These are phyloP conservation scores for Kluyveromyces sp. DNA, from an alignment of 1,139 yeast species.

Conservation along the genomic window DNA sequence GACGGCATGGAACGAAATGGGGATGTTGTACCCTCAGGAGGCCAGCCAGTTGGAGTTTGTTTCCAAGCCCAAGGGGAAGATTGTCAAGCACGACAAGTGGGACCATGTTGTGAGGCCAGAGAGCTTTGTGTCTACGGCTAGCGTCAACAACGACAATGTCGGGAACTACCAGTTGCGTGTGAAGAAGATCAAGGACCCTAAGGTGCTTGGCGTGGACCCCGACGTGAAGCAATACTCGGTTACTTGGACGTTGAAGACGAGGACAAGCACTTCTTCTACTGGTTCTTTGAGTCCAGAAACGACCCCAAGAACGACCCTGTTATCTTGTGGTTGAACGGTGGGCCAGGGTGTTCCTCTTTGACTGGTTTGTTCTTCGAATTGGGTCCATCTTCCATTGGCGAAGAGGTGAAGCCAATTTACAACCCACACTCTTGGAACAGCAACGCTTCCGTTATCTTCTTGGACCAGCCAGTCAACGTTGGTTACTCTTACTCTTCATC, in stretches of 20 bases:
- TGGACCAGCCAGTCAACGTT: conserved; percentile 92
- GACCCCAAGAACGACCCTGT: conserved; percentile 83
- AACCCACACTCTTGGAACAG: conserved; percentile 84
- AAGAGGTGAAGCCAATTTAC: conserved; percentile 58
- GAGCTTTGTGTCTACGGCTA: conserved; percentile 27
- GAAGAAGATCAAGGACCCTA: conserved; percentile 43
- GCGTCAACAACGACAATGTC: conserved; percentile 36
- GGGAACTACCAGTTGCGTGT: conserved; percentile 57
- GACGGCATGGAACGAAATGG: conserved; percentile 53
- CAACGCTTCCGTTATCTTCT: conserved; percentile 82
- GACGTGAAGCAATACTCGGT: conserved; percentile 77
- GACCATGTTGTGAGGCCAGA: conserved; percentile 29
- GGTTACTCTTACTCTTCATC: conserved; percentile 77
- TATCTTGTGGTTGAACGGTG: conserved; percentile 84
- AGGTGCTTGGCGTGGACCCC: conserved; percentile 61
- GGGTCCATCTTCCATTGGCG: conserved; percentile 73
- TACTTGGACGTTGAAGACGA: conserved; percentile 78
- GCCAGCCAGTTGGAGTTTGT: conserved; percentile 41
- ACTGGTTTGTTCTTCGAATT: conserved; percentile 89
- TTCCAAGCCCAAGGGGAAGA: conserved; percentile 39
- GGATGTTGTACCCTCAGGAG: conserved; percentile 47
- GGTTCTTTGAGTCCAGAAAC: conserved; percentile 87
- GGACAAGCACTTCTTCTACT: conserved; percentile 75
- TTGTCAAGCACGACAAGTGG: conserved; percentile 33
- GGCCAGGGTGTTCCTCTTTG: conserved; percentile 85